Conservation (phyloP, 2,329 filamentous ascomycete genomes). For the Sporothrix inflata region DNA sequence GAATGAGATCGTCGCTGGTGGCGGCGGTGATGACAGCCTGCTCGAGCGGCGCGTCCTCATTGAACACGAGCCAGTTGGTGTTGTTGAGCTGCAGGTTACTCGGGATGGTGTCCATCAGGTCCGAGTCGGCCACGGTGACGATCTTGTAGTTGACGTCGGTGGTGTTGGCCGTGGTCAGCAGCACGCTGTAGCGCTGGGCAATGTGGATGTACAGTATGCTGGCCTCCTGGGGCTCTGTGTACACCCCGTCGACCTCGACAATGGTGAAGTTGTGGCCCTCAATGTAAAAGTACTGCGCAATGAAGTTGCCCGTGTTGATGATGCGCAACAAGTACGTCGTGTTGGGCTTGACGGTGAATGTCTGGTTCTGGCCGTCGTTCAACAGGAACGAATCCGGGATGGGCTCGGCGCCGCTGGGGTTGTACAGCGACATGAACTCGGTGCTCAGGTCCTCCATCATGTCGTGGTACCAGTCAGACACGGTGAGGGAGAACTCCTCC, state of each 20-base stretch:
- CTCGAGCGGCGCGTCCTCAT: conserved; percentile 55
- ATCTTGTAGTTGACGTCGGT: conserved; percentile 68
- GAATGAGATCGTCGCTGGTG: conserved; percentile 58
- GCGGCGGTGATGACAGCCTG: conserved; percentile 28
- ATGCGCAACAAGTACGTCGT: conserved; percentile 75
- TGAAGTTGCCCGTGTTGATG: conserved; percentile 74
- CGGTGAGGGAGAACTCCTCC: conserved; percentile 64
- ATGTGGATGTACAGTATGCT: conserved; percentile 67
- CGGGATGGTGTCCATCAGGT: conserved; percentile 70
- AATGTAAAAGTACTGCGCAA: conserved; percentile 67
- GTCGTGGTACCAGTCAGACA: conserved; percentile 74
- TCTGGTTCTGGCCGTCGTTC: conserved; percentile 69
- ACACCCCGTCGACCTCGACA: conserved; percentile 74
- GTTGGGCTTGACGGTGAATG: conserved; percentile 62
- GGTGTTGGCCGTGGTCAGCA: conserved; percentile 66
- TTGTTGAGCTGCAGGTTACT: conserved; percentile 68
- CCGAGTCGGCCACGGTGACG: conserved; percentile 50
- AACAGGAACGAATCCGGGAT: conserved; percentile 70
- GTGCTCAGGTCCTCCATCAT: conserved; percentile 53
- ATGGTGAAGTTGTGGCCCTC: conserved; percentile 69
- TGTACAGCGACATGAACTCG: conserved; percentile 56
- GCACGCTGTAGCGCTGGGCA: conserved; percentile 67
- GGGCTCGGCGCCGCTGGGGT: conserved; percentile 64
- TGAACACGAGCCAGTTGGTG: conserved; percentile 67
- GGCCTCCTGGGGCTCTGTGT: conserved; percentile 62